Conservation (phyloP, 1,139 yeast genomes). For the Taiozyma sp. region DNA sequence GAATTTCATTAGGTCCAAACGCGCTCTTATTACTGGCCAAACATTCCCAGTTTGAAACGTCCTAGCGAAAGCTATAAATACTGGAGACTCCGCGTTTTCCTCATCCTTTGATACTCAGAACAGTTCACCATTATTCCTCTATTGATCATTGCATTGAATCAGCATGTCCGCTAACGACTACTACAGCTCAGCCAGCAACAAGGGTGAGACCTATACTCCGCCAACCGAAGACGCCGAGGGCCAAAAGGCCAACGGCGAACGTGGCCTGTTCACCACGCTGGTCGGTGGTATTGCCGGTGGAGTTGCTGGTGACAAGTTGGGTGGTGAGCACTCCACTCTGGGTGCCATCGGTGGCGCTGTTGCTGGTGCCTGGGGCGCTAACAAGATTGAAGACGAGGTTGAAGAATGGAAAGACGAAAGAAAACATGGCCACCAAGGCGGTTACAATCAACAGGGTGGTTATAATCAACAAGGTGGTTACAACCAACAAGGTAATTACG, state of each 20-base stretch:
- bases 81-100: not conserved
- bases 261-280: conserved; percentile 51
- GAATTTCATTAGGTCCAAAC: not conserved
- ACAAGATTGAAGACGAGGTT: conserved; percentile 43
- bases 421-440: conserved; percentile 16
- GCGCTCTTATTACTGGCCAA: not conserved
- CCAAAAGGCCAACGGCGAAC: conserved; percentile 38
- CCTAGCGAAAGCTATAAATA: not conserved
- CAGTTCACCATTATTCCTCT: no score
- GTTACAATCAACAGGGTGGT: conserved; percentile 6
- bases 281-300: conserved; percentile 64
- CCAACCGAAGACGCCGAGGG: conserved; percentile 13
- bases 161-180: conserved; percentile 63
- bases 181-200: conserved; percentile 40
- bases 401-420: conserved; percentile 23
- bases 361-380: conserved; percentile 57
- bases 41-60: not conserved
- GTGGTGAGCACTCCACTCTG: conserved; percentile 47
- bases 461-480: conserved; percentile 5
- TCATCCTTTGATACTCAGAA: no score
- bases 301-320: conserved; percentile 34
- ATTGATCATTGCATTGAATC: not conserved
- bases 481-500: not conserved
- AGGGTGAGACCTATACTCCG: conserved; percentile 9
- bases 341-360: conserved; percentile 57